These are phyloP conservation scores for Crithidia sp. DNA, from an alignment of 208 protist genomes.

Conservation along the genomic window DNA sequence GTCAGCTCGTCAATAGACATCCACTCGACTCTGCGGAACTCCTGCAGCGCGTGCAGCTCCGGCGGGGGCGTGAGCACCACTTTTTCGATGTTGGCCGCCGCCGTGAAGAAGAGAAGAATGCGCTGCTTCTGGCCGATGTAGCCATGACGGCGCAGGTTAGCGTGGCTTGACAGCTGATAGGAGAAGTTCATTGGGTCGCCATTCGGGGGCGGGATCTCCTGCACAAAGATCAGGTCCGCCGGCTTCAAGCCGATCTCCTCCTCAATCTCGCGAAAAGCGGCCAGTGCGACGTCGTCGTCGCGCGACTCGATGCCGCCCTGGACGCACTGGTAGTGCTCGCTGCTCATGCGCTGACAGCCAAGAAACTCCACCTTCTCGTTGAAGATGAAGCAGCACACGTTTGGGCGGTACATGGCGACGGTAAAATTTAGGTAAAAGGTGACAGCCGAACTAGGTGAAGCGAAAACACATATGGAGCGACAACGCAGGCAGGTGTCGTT, in stretches of 20 bases:
- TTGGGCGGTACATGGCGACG: slow-evolving; percentile 72
- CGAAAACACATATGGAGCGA: not conserved
- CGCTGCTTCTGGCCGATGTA: slow-evolving; percentile 83
- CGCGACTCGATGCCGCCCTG: slow-evolving; percentile 76
- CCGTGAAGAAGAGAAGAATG: slow-evolving; percentile 74
- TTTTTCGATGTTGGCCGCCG: slow-evolving; percentile 42
- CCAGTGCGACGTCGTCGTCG: slow-evolving; percentile 57
- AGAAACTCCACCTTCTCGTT: slow-evolving; percentile 73
- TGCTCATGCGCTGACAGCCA: slow-evolving; percentile 57
- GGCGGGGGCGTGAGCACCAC: slow-evolving; percentile 65
- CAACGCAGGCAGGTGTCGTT: not conserved
- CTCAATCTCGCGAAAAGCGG: slow-evolving; percentile 69
- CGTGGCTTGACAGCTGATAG: slow-evolving; percentile 51
- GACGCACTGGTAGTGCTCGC: slow-evolving; percentile 64
- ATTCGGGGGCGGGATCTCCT: slow-evolving; percentile 68
- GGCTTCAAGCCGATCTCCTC: slow-evolving; percentile 76
- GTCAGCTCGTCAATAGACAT: slow-evolving; percentile 44
- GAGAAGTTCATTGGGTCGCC: slow-evolving; percentile 69
- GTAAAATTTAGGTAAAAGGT: not conserved
- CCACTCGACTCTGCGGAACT: slow-evolving; percentile 66
- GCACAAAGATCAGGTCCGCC: slow-evolving; percentile 60
- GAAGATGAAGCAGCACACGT: slow-evolving; percentile 81
- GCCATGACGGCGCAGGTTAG: slow-evolving; percentile 70
- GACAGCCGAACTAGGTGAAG: no score
- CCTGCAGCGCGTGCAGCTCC: slow-evolving; percentile 48